Evolutionary conservation across 2,329 filamentous ascomycete species (phyloP), one percentile per base, ranked within the genome.

Genomic region (Ophiognomonia clavigignenti-juglandacearum): DNA sequence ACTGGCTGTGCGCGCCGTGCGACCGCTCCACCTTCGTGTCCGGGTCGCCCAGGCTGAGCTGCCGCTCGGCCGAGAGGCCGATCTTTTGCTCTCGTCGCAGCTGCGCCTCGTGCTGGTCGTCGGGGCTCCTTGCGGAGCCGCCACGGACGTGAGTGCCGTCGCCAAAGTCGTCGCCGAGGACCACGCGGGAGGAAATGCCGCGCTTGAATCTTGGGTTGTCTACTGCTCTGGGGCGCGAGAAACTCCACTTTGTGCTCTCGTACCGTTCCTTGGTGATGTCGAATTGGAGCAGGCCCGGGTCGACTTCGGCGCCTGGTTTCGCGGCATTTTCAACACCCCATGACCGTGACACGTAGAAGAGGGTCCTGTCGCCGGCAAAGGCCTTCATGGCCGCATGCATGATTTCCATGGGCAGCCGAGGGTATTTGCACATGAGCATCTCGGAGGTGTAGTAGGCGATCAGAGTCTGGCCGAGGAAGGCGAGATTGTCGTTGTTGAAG

Each of bases 261-360:
- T 72, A 60, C 18, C 73, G 72, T 14, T 68, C 61, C 42, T 65
- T 61, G 44, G 75, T 66, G 62, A 68, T 68, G 68, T 70, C 70
- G 74, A 90, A 95, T 64, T 97, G 93, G 51, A 98, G 73, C 45
- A 95, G 73, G 6, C 92, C 93, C 0, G 91, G 85, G 64, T 98
- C 93, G 47, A 97, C 91, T 69, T 97, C 92, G 50, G 81, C 81
- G 42, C 92, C 93, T 1, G 93, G 93, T 18, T 82, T 85, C 10
- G 86, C 88, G n/a, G 88, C 92, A 36, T 75, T 70, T 64, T 97
- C 92, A 14, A 97, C 82, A 68, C 93, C 93, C 93, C 93, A 98
- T 69, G 93, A 86, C 53, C 77, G 73, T 14, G 87, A 82, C 55
- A 97, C 78, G 18, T 82, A 74, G 43, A 83, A 73, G 39, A 97